Evolutionary conservation across 768 basidiomycete genomes (phyloP), one percentile per base, ranked within the genome.

Genomic region (Crassisporium funariophilum): DNA sequence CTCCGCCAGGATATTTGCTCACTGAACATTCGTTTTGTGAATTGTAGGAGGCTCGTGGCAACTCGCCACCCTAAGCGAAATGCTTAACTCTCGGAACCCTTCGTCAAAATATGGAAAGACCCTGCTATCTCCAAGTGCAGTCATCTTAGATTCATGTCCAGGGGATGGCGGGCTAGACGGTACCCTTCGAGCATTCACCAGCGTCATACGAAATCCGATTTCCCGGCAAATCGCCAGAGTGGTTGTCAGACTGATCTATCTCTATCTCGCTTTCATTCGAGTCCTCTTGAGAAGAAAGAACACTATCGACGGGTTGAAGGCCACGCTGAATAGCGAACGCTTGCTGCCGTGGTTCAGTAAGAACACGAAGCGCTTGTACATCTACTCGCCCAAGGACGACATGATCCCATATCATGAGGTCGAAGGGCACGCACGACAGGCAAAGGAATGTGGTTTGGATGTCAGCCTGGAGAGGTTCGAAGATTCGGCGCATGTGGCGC

Each of bases 121-220:
- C 39, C 21, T 52, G 21, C 43, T 51, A 25, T 52, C 62, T 5
- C 45, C 63, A 3, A 65, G 66, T 41, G 68, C 68, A 5, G 33
- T 78, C 16, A 56, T 80, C 20, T 55, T 78, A 17, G 77, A 80
- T 55, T 78, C 77, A 0, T 68, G 69, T 42, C 78, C 77, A 2
- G 75, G 75, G 8, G 50, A 63, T 20, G 68, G 58, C 5, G 58
- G 59, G 4, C 47, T 72, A 19, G 8, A 48, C 1, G 56, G 50
- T 12, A 52, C 65, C 0, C 47, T 63, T 15, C 61, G 55, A 8
- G 70, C 74, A 0, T 70, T 77, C 49, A 50, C 61, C 4, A 52
- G 56, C 15, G 52, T 61, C 16, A 49, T 73, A 39, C 59, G 49
- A 17, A 70, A 65, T 46, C 62, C 63, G 6, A 21, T 71, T 17